Evolutionary conservation across 805 yeast genomes (phyloP).

Genomic region (Brettanomyces bruxellensis): DNA sequence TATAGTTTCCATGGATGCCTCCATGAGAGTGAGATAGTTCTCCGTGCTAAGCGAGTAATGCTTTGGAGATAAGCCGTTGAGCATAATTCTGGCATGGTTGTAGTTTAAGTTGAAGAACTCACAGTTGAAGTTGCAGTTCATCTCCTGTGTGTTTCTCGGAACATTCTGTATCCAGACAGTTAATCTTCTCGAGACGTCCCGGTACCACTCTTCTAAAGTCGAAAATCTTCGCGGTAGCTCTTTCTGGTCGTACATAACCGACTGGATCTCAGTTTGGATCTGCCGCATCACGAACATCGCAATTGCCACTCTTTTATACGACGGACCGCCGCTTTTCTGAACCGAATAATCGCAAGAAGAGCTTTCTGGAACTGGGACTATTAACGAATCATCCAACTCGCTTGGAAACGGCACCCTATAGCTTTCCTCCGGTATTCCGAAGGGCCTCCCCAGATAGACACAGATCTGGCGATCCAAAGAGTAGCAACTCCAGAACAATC

Average conservation of each 20-base stretch:
- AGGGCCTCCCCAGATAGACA: slow-evolving; percentile 79
- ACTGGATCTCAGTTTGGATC: slow-evolving; percentile 71
- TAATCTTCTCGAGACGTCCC: slow-evolving; percentile 38
- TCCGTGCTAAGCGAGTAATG: slow-evolving; percentile 42
- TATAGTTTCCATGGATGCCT: slow-evolving; percentile 60
- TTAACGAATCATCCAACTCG: slow-evolving; percentile 61
- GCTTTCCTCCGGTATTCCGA: slow-evolving; percentile 78
- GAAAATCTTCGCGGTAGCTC: slow-evolving; percentile 60
- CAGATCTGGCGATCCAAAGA: slow-evolving; percentile 80
- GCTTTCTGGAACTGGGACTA: slow-evolving; percentile 27
- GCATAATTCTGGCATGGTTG: slow-evolving; percentile 59
- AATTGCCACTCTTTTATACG: slow-evolving; percentile 60
- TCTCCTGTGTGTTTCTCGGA: slow-evolving; percentile 46
- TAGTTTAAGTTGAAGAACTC: slow-evolving; percentile 69
- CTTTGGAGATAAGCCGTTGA: slow-evolving; percentile 74
- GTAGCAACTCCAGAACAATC: slow-evolving; percentile 86
- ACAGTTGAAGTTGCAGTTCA: slow-evolving; percentile 68
- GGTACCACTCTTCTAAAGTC: slow-evolving; percentile 54
- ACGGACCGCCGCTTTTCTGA: slow-evolving; percentile 27
- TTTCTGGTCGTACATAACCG: slow-evolving; percentile 59
- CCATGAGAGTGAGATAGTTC: slow-evolving; percentile 49
- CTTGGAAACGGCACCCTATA: slow-evolving; percentile 67
- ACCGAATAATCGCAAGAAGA: slow-evolving; percentile 30
- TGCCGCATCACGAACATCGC: slow-evolving; percentile 62
- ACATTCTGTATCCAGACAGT: slow-evolving; percentile 53